phyloP scores from a whole-genome alignment of 441 rosid genomes.

The Croton setiger region DNA sequence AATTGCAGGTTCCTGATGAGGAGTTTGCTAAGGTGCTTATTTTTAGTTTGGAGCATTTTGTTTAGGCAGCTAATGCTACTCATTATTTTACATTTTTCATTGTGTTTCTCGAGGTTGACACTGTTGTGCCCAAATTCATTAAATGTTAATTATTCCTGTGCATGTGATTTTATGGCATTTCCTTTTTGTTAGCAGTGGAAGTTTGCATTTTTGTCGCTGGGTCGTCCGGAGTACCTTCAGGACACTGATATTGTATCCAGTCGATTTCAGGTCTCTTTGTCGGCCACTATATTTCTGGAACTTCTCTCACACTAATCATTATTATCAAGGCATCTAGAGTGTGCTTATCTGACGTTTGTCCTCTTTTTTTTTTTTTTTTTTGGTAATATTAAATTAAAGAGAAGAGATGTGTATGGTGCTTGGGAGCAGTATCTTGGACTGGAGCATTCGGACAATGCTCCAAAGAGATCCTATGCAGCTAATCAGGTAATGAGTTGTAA shows the following conservation, averaged over 20 bases:
- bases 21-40: slow-evolving; percentile 75
- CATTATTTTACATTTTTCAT: not conserved
- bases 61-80: not conserved
- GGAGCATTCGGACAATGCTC: slow-evolving; percentile 89
- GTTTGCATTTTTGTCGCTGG: slow-evolving; percentile 84
- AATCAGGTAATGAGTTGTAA: slow-evolving; percentile 58
- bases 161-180: not conserved
- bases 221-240: slow-evolving; percentile 88
- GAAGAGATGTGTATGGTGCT: slow-evolving; percentile 86
- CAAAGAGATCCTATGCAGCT: slow-evolving; percentile 79
- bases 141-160: too few relatives aligned
- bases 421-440: slow-evolving; percentile 98
- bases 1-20: slow-evolving; percentile 86
- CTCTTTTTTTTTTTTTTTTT: not conserved
- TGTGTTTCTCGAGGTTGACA: not conserved
- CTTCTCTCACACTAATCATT: not conserved
- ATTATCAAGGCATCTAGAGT: not conserved
- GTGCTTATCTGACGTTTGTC: not conserved
- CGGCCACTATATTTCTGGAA: not conserved
- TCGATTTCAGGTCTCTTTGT: slow-evolving; percentile 67
- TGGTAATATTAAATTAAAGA: slow-evolving; percentile 21
- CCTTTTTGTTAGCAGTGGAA: slow-evolving; percentile 56
- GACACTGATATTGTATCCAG: slow-evolving; percentile 66
- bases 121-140: not conserved
- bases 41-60: not conserved